A percentile compares a stretch with the other conserved stretches of the same genome.
Evolutionary conservation across 2,329 filamentous ascomycete species (phyloP).

Genomic region (Penicillium sp.): DNA sequence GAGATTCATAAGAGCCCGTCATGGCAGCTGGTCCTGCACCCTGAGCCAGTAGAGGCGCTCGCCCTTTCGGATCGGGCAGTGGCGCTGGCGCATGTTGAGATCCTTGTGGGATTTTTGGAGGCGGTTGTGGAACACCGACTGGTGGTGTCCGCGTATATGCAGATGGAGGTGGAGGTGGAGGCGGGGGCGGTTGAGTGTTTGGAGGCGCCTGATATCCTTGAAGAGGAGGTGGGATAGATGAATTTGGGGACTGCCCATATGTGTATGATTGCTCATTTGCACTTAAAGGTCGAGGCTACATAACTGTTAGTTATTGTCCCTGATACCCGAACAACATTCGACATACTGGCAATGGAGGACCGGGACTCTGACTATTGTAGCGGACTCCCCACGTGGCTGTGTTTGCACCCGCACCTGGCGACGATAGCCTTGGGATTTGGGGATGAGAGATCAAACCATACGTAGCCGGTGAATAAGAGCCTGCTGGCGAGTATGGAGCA

Average conservation of each 20-base stretch:
- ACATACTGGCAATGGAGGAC: slow-evolving; percentile 39
- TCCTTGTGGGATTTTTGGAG: slow-evolving; percentile 40
- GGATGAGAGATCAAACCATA: slow-evolving; percentile 36
- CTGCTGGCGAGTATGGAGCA: slow-evolving; percentile 33
- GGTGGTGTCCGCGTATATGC: slow-evolving; percentile 24
- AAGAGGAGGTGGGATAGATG: slow-evolving; percentile 19
- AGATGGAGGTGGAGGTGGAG: slow-evolving; percentile 14
- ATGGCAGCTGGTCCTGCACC: slow-evolving; percentile 17
- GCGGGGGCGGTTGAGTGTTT: slow-evolving; percentile 5
- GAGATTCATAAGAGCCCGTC: slow-evolving; percentile 18
- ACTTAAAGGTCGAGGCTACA: slow-evolving; percentile 39
- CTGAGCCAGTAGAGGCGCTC: slow-evolving; percentile 17
- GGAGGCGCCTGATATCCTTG: slow-evolving; percentile 18
- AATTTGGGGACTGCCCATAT: slow-evolving; percentile 19
- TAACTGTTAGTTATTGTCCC: neutral
- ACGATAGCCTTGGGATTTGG: slow-evolving; percentile 19
- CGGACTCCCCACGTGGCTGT: slow-evolving; percentile 44
- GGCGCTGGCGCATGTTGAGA: slow-evolving; percentile 30
- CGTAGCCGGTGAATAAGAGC: slow-evolving; percentile 34
- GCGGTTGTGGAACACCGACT: slow-evolving; percentile 35
- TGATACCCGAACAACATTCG: neutral
- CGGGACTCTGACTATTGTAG: slow-evolving; percentile 39
- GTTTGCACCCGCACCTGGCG: slow-evolving; percentile 25
- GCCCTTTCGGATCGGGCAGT: slow-evolving; percentile 19
- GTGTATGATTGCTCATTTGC: slow-evolving; percentile 26